Evolutionary conservation across 495 filamentous ascomycete genomes (phyloP).

Genomic region (Aspergillus leporis): DNA sequence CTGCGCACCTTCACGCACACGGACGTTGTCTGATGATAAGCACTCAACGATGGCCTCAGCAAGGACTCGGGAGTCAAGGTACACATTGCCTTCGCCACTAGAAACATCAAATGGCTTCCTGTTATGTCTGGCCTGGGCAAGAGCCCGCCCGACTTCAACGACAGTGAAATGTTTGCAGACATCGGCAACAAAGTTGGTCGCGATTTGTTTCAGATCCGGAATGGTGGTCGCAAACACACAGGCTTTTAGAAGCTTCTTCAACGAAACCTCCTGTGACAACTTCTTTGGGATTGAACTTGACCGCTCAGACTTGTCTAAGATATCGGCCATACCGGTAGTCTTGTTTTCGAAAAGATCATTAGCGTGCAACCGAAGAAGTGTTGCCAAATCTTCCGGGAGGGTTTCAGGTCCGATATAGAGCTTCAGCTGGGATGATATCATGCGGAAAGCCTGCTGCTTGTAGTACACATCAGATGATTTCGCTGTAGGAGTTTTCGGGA

Average conservation of each 20-base stretch:
- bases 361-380: slow-evolving; percentile 81
- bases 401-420: slow-evolving; percentile 84
- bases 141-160: slow-evolving; percentile 80
- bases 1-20: slow-evolving; percentile 83
- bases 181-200: slow-evolving; percentile 71
- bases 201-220: slow-evolving; percentile 72
- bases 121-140: slow-evolving; percentile 72
- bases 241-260: slow-evolving; percentile 87
- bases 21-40: slow-evolving; percentile 75
- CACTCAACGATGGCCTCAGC: slow-evolving; percentile 86
- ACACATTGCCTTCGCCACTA: slow-evolving; percentile 82
- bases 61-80: slow-evolving; percentile 79
- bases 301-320: slow-evolving; percentile 67
- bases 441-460: slow-evolving; percentile 86
- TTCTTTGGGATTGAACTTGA: slow-evolving; percentile 84
- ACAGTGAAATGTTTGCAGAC: slow-evolving; percentile 87
- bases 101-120: slow-evolving; percentile 76
- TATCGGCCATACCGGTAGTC: slow-evolving; percentile 59
- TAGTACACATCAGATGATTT: slow-evolving; percentile 82
- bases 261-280: slow-evolving; percentile 71
- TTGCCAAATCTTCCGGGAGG: slow-evolving; percentile 84
- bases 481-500: slow-evolving; percentile 60
- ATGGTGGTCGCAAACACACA: slow-evolving; percentile 83
- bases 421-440: slow-evolving; percentile 85
- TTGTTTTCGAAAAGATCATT: slow-evolving; percentile 77